Conservation (phyloP, 2,329 filamentous ascomycete species). For the Claviceps arundinis region DNA sequence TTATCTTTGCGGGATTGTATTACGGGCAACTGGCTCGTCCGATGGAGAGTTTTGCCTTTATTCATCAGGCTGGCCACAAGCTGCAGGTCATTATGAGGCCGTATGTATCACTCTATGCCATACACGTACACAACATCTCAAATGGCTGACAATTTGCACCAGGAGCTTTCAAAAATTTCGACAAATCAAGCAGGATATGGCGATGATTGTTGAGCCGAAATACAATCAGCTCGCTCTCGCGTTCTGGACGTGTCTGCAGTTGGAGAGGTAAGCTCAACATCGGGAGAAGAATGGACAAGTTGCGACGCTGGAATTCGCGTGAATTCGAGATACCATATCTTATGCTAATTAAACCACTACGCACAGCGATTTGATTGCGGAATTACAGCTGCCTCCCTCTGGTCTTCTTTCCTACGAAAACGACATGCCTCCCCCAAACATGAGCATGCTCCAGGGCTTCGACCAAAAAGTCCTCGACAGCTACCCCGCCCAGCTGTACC, state of each 20-base stretch:
- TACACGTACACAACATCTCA: not conserved
- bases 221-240: slow-evolving; percentile 57
- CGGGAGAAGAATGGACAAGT: not conserved
- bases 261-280: slow-evolving; percentile 56
- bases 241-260: slow-evolving; percentile 87
- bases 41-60: slow-evolving; percentile 64
- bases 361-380: slow-evolving; percentile 73
- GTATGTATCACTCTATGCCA: slow-evolving; percentile 30
- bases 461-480: slow-evolving; percentile 38
- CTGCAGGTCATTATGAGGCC: slow-evolving; percentile 64
- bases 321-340: not conserved
- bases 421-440: slow-evolving; percentile 54
- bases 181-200: slow-evolving; percentile 22
- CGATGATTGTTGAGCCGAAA: slow-evolving; percentile 28
- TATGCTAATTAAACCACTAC: not conserved
- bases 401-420: slow-evolving; percentile 48
- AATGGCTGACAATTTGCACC: not conserved
- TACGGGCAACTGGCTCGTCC: slow-evolving; percentile 78
- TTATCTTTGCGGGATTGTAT: slow-evolving; percentile 76
- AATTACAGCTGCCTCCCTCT: slow-evolving; percentile 54
- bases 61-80: slow-evolving; percentile 41
- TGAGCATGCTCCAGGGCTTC: slow-evolving; percentile 29
- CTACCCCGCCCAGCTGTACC: slow-evolving; percentile 50
- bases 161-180: slow-evolving; percentile 38
- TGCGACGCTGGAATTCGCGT: not conserved